A percentile compares a stretch with the other conserved stretches of the same genome.
These are phyloP conservation scores for Herpotrichia juniperi DNA, from an alignment of 2,329 filamentous ascomycete species.

Conservation along the genomic window DNA sequence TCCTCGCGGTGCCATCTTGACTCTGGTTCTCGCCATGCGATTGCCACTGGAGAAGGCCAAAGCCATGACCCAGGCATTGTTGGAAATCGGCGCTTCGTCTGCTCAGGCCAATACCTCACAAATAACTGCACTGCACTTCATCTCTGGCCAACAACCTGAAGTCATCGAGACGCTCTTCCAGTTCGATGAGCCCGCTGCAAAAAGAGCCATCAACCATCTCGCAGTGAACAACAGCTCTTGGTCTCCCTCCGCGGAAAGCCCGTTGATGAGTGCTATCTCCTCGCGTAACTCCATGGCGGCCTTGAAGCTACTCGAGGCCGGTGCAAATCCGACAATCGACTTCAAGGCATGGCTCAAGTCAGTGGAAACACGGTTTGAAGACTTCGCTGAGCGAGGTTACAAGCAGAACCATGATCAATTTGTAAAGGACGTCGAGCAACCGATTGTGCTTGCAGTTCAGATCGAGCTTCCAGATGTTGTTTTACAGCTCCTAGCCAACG, in stretches of 20 bases:
- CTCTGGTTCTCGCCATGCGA: slow-evolving; percentile 69
- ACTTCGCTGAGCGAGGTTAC: slow-evolving; percentile 40
- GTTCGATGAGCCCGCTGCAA: slow-evolving; percentile 65
- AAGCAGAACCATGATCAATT: slow-evolving; percentile 61
- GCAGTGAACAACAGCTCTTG: slow-evolving; percentile 48
- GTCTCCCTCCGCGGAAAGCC: slow-evolving; percentile 48
- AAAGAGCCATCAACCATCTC: slow-evolving; percentile 71
- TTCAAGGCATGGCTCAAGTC: slow-evolving; percentile 70
- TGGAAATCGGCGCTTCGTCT: slow-evolving; percentile 73
- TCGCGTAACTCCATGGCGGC: slow-evolving; percentile 60
- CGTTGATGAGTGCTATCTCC: slow-evolving; percentile 65
- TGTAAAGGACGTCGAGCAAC: slow-evolving; percentile 61
- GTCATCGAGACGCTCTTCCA: slow-evolving; percentile 53
- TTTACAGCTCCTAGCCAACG: slow-evolving; percentile 64
- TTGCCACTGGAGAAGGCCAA: slow-evolving; percentile 68
- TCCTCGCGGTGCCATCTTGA: slow-evolving; percentile 68
- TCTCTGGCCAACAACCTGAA: slow-evolving; percentile 59
- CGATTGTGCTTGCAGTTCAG: slow-evolving; percentile 67
- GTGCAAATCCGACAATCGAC: slow-evolving; percentile 64
- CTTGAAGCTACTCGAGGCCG: slow-evolving; percentile 66
- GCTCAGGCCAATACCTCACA: slow-evolving; percentile 73
- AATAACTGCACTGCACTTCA: slow-evolving; percentile 70
- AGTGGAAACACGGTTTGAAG: slow-evolving; percentile 52
- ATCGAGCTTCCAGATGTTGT: slow-evolving; percentile 60
- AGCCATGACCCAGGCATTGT: slow-evolving; percentile 67